Evolutionary conservation across 208 protist species (phyloP).

Genomic region (Leishmania braziliensis): DNA sequence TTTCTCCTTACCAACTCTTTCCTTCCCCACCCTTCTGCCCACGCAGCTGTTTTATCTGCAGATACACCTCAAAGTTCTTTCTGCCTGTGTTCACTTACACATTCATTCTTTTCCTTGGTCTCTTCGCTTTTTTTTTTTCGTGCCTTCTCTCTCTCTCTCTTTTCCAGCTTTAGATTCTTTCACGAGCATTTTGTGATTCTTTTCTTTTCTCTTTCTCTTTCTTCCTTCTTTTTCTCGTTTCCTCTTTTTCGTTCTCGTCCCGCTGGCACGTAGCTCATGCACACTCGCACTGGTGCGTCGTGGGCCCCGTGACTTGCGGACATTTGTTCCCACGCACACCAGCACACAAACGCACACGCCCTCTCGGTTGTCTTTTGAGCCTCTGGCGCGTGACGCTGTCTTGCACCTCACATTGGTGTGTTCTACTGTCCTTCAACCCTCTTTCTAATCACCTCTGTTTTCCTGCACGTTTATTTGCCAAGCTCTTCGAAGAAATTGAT

Average conservation of each 20-base stretch:
- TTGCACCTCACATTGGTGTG: neutral
- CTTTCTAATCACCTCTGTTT: neutral
- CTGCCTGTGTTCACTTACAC: neutral
- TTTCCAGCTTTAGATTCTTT: neutral
- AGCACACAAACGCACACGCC: neutral
- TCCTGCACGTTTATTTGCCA: neutral
- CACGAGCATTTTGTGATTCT: neutral
- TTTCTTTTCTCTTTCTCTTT: neutral
- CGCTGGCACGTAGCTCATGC: neutral
- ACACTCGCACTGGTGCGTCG: neutral
- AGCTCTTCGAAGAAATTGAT: neutral
- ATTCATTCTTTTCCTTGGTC: neutral
- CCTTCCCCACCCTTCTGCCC: neutral
- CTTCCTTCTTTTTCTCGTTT: neutral
- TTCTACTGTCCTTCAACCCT: neutral
- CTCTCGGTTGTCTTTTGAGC: neutral
- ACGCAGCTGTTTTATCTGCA: neutral
- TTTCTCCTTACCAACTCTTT: neutral
- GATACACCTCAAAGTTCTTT: neutral
- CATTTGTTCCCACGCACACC: neutral
- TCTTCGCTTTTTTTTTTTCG: conserved; percentile 1
- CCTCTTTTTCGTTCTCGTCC: neutral
- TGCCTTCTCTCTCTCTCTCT: neutral
- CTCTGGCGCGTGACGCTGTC: neutral
- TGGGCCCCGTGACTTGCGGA: neutral